phyloP scores from a whole-genome alignment of 768 basidiomycete species.

The Gloeopeniophorella convolvens region DNA sequence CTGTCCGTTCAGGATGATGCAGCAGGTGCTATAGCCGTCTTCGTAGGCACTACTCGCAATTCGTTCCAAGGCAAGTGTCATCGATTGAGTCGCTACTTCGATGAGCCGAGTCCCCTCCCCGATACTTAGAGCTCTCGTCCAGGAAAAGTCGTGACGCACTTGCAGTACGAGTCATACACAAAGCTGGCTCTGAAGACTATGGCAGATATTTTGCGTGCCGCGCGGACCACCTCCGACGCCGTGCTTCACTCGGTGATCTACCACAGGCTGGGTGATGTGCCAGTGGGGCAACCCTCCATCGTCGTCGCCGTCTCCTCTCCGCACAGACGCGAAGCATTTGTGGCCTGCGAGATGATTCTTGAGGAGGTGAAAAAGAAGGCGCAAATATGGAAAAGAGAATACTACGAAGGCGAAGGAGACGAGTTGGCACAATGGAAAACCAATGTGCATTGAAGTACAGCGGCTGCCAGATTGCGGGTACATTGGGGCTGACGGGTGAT shows the following conservation, averaged over 20 bases:
- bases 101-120: neutral
- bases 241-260: conserved; percentile 58
- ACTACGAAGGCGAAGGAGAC: conserved; percentile 65
- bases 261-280: conserved; percentile 73
- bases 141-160: conserved; percentile 65
- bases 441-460: no score
- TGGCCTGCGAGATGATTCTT: conserved; percentile 74
- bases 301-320: conserved; percentile 82
- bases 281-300: conserved; percentile 75
- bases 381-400: conserved; percentile 91
- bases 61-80: conserved; percentile 62
- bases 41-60: conserved; percentile 83
- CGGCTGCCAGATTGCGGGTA: no score
- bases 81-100: neutral
- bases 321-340: conserved; percentile 76
- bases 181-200: conserved; percentile 76
- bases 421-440: conserved; percentile 65
- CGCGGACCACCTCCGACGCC: conserved; percentile 32
- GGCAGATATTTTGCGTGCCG: conserved; percentile 46
- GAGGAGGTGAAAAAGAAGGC: conserved; percentile 78
- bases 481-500: neutral
- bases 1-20: conserved; percentile 52
- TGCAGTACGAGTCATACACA: conserved; percentile 83
- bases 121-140: conserved; percentile 16
- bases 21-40: conserved; percentile 68